Evolutionary conservation across 176 grass and related monocot species (phyloP), one percentile per base, ranked within the genome.

Genomic region (Aegilops tauschii): DNA sequence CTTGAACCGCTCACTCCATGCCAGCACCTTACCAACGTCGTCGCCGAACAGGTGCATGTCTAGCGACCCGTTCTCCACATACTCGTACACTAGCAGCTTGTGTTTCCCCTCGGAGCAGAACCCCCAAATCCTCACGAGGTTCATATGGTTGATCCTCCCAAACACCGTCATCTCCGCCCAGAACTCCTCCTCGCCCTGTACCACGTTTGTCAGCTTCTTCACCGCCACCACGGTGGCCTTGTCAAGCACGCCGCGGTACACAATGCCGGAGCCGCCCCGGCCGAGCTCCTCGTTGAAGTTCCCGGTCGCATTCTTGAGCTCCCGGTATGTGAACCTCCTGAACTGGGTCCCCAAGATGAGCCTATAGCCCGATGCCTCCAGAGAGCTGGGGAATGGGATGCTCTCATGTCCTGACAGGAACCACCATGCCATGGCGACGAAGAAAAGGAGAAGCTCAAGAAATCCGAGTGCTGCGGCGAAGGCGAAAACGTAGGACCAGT

Each of bases 51-150:
- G 76, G 73, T 90, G 76, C 58, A 30, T 88, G 62, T 95, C 93
- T 61, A 95, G 25, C 4, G 93, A 91, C 8, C 54, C 31, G 11
- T 91, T 92, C 39, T 34, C 32, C 32, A 34, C 32, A 34, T 34
- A 34, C 32, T 34, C 32, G 32, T 34, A 34, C 32, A 34, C 47
- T 4, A 50, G 1, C 47, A 50, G 83, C 9, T 73, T 73, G 6
- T 89, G 76, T 30, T 49, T 76, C 12, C 83, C 82, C 50, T 92
- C 80, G 12, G 83, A 90, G 76, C 90, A 95, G 37, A 90, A 90
- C 0, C 93, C 93, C 56, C 80, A 88, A 3, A 89, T 86, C 78
- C 88, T 34, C 23, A 93, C 83, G 13, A 95, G 37, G 34, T 95
- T 95, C 2, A 95, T 54, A 18, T 54, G 50, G 50, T 54, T 54